phyloP scores from a whole-genome alignment of 2,329 filamentous ascomycete genomes.

The Trichoderma pleuroti region DNA sequence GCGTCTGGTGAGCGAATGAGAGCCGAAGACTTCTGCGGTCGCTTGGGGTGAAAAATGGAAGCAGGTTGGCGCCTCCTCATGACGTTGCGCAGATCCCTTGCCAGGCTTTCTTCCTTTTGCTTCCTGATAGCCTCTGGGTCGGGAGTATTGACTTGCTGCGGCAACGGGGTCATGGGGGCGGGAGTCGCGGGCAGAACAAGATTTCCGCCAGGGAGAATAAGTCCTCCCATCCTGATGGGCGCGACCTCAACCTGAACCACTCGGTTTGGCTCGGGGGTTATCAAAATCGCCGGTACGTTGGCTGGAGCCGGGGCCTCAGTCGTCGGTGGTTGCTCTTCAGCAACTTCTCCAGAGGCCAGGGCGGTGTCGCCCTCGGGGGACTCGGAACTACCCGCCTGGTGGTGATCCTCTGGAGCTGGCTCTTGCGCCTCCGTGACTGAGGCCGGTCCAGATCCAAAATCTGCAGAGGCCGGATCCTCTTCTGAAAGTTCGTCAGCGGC shows the following conservation, averaged over 20 bases:
- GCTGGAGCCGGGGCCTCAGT: slow-evolving; percentile 2
- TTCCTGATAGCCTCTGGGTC: slow-evolving; percentile 10
- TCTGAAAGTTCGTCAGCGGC: neutral
- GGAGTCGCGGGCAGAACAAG: slow-evolving; percentile 10
- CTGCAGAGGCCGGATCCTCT: neutral
- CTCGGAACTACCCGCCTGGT: slow-evolving; percentile 8
- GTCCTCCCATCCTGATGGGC: slow-evolving; percentile 17
- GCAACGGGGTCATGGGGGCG: slow-evolving; percentile 11
- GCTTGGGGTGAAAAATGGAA: slow-evolving; percentile 14
- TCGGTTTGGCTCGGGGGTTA: slow-evolving; percentile 9
- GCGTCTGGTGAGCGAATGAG: slow-evolving; percentile 15
- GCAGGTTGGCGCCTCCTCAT: slow-evolving; percentile 19
- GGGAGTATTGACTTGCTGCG: slow-evolving; percentile 7
- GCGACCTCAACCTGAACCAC: slow-evolving; percentile 11
- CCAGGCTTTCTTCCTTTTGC: slow-evolving; percentile 16
- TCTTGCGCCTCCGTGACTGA: slow-evolving; percentile 15
- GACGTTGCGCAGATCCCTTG: slow-evolving; percentile 16
- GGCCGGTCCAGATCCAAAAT: neutral
- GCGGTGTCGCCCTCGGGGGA: slow-evolving; percentile 5
- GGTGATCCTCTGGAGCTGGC: slow-evolving; percentile 2
- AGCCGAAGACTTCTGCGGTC: slow-evolving; percentile 13
- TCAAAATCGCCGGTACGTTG: neutral
- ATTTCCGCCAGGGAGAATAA: slow-evolving; percentile 19
- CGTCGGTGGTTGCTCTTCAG: neutral
- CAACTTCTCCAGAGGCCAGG: slow-evolving; percentile 2